Evolutionary conservation across 192 early-diverging fungal species (phyloP).

Genomic region (Spizellomyces punctatus): DNA sequence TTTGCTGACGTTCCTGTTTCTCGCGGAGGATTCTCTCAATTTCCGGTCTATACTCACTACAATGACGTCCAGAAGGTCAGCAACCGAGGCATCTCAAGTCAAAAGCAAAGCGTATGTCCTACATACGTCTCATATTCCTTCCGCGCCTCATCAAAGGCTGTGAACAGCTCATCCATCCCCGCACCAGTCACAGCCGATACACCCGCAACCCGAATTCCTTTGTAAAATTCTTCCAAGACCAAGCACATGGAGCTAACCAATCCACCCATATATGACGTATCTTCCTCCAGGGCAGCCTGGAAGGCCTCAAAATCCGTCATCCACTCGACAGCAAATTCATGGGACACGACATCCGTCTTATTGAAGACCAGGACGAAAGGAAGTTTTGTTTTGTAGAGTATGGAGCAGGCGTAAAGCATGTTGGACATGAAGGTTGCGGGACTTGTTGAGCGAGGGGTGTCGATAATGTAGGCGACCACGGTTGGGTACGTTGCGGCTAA

Average conservation of each 20-base stretch:
- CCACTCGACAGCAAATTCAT: constrained; percentile 92
- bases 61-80: not conserved
- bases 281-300: constrained; percentile 82
- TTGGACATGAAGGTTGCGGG: constrained; percentile 99
- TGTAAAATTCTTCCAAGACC: constrained; percentile 97
- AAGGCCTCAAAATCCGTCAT: constrained; percentile 96
- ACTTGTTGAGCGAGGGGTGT: constrained; percentile 88
- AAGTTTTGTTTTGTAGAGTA: constrained; percentile 96
- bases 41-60: constrained; percentile 80
- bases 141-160: constrained; percentile 75
- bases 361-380: constrained; percentile 96
- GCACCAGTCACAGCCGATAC: constrained; percentile 91
- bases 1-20: constrained; percentile 66
- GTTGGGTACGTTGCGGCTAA: constrained; percentile 91
- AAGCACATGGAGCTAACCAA: constrained; percentile 95
- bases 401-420: constrained; percentile 97
- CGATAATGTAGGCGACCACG: constrained; percentile 90
- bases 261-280: constrained; percentile 87
- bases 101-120: not conserved
- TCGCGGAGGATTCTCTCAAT: constrained; percentile 73
- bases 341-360: constrained; percentile 90
- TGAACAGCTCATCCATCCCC: constrained; percentile 90
- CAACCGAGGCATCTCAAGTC: not conserved
- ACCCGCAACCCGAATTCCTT: constrained; percentile 57
- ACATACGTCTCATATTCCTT: constrained; percentile 78